Percentiles rank a stretch among this genome's conserved stretches.
Evolutionary conservation across 2,329 filamentous ascomycete genomes (phyloP).

Genomic region (Diaporthe citriasiana): DNA sequence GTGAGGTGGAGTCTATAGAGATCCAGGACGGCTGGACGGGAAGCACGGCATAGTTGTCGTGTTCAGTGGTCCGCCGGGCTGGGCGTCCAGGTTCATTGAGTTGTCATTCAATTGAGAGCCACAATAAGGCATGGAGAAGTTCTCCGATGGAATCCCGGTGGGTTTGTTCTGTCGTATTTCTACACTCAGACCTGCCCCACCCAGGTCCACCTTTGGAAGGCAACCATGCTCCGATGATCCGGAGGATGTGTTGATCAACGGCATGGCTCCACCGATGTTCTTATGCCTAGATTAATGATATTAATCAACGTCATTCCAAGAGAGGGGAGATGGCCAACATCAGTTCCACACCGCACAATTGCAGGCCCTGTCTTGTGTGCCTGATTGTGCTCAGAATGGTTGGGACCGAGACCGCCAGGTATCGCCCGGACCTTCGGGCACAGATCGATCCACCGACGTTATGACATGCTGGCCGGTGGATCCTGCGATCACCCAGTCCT

Average conservation of each 20-base stretch:
- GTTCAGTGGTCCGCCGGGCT: background rate
- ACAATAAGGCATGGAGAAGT: background rate
- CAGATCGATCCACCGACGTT: no score
- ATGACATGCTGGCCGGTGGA: background rate
- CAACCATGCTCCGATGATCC: background rate
- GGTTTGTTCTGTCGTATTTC: slow-evolving; percentile 12
- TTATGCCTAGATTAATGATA: background rate
- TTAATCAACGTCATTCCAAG: background rate
- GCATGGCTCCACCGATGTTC: background rate
- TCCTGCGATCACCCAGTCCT: background rate
- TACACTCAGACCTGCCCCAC: background rate
- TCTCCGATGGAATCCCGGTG: background rate
- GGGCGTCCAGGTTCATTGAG: background rate
- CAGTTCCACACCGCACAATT: background rate
- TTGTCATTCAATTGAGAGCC: slow-evolving; percentile 17
- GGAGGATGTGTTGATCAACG: slow-evolving; percentile 21
- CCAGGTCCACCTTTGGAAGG: background rate
- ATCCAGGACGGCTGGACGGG: slow-evolving; percentile 5
- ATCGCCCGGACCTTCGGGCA: background rate
- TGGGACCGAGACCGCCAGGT: background rate
- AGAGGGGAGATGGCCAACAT: background rate
- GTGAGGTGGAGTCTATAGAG: background rate
- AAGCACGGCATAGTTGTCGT: background rate
- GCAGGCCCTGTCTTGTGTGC: background rate
- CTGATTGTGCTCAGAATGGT: background rate